phyloP scores from a whole-genome alignment of 208 protist species.

The Histomonas meleagridis region DNA sequence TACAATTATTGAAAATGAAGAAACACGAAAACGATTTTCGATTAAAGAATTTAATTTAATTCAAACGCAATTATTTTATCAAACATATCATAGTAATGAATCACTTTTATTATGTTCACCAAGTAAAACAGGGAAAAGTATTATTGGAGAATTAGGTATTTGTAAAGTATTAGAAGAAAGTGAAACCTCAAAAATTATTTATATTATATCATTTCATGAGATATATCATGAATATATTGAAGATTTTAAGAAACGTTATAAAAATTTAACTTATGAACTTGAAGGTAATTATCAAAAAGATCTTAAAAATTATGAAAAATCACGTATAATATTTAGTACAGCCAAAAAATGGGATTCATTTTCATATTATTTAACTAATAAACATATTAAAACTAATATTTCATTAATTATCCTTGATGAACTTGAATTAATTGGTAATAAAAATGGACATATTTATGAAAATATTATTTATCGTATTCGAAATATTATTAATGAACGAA shows the following conservation, averaged over 20 bases:
- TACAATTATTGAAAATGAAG: neutral
- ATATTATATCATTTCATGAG: constrained; percentile 97
- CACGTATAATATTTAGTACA: constrained; percentile 91
- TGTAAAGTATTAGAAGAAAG: constrained; percentile 73
- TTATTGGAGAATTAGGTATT: constrained; percentile 91
- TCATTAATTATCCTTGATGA: constrained; percentile 90
- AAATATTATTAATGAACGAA: constrained; percentile 75
- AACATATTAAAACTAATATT: constrained; percentile 63
- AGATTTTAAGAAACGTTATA: constrained; percentile 82
- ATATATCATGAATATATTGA: constrained; percentile 91
- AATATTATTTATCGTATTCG: constrained; percentile 90
- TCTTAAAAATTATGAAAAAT: constrained; percentile 42
- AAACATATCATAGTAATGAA: constrained; percentile 80
- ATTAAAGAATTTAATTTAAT: constrained; percentile 95
- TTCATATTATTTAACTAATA: constrained; percentile 81
- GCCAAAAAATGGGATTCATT: constrained; percentile 99
- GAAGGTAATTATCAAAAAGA: constrained; percentile 66
- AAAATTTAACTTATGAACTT: constrained; percentile 78
- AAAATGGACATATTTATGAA: constrained; percentile 95
- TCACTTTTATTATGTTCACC: constrained; percentile 92
- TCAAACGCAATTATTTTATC: constrained; percentile 73
- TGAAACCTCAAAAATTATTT: constrained; percentile 67
- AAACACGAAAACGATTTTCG: constrained; percentile 53
- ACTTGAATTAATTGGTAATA: constrained; percentile 93
- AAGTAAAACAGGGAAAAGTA: constrained; percentile 89